Evolutionary conservation across 257 asterid species (phyloP).

Genomic region (Ehretia macrophylla): DNA sequence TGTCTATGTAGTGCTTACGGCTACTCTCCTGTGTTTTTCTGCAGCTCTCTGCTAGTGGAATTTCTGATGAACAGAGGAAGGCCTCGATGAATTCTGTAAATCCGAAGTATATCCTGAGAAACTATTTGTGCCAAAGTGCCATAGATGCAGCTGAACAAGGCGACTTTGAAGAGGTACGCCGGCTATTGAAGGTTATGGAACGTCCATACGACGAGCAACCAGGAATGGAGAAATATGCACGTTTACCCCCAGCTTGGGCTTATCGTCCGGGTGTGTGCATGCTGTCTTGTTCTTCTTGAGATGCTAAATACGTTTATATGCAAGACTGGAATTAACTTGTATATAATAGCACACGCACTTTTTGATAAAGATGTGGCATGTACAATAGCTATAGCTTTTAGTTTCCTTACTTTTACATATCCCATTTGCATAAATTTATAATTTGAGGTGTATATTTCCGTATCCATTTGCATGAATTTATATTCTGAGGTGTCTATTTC

Average conservation of each 20-base stretch:
- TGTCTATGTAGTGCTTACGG: not conserved
- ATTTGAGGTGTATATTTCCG: not conserved
- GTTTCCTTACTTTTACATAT: not conserved
- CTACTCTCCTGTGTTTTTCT: constrained; percentile 3
- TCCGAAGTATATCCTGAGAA: constrained; percentile 83
- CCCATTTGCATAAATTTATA: not conserved
- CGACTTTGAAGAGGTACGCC: constrained; percentile 74
- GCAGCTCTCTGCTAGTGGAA: constrained; percentile 61
- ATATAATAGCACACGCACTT: constrained; percentile 11
- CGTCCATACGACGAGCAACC: constrained; percentile 86
- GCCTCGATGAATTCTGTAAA: constrained; percentile 76
- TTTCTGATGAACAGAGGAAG: constrained; percentile 67
- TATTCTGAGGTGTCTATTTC: too few relatives aligned
- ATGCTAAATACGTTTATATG: not conserved
- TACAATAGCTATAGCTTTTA: not conserved
- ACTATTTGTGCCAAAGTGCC: constrained; percentile 93
- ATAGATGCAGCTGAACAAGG: constrained; percentile 92
- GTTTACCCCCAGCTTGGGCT: constrained; percentile 98
- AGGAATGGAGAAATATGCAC: constrained; percentile 93
- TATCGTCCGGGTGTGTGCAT: constrained; percentile 96
- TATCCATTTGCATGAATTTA: too few relatives aligned
- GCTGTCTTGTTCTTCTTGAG: constrained; percentile 96
- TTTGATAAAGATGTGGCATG: not conserved
- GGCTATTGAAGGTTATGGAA: constrained; percentile 66
- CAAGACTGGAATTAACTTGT: constrained; percentile 22